phyloP scores from a whole-genome alignment of 345 rosid genomes.

The Populus tremula region DNA sequence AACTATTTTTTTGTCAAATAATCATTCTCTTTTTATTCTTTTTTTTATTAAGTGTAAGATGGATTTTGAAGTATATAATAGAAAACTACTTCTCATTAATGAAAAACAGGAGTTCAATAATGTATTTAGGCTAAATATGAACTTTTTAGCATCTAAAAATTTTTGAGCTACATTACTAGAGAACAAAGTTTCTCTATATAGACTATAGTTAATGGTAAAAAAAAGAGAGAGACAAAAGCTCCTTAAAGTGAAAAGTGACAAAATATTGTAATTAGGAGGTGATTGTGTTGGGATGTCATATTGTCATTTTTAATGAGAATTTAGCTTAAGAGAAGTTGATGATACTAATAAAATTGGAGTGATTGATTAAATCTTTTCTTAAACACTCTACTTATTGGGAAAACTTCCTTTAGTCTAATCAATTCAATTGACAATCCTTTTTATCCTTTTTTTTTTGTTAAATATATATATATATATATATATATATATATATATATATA shows the following conservation, averaged over 20 bases:
- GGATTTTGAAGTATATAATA: not conserved
- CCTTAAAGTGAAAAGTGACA: slow-evolving; percentile 9
- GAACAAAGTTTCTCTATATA: not conserved
- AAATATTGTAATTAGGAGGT: slow-evolving; percentile 18
- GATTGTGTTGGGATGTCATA: slow-evolving; percentile 9
- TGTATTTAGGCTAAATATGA: not conserved
- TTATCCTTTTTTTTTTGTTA: not conserved
- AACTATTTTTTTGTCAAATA: too few relatives aligned
- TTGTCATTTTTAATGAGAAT: not conserved
- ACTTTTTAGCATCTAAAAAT: not conserved
- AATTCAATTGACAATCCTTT: not conserved
- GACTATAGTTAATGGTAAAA: not conserved
- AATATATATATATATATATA: too few relatives aligned
- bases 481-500: too few relatives aligned
- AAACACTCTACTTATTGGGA: slow-evolving; percentile 5
- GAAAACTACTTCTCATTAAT: not conserved
- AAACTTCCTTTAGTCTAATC: slow-evolving; percentile 13
- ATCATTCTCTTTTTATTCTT: too few relatives aligned
- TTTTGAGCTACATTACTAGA: not conserved
- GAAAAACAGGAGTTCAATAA: not conserved
- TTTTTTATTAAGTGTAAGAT: too few relatives aligned
- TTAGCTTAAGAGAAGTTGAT: slow-evolving; percentile 10
- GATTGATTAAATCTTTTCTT: not conserved
- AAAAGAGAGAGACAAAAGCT: not conserved
- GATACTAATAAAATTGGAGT: not conserved